A percentile compares a stretch with the other conserved stretches of the same genome.
Conservation (phyloP, 208 protist species). For the Wallacemonas sp. region DNA sequence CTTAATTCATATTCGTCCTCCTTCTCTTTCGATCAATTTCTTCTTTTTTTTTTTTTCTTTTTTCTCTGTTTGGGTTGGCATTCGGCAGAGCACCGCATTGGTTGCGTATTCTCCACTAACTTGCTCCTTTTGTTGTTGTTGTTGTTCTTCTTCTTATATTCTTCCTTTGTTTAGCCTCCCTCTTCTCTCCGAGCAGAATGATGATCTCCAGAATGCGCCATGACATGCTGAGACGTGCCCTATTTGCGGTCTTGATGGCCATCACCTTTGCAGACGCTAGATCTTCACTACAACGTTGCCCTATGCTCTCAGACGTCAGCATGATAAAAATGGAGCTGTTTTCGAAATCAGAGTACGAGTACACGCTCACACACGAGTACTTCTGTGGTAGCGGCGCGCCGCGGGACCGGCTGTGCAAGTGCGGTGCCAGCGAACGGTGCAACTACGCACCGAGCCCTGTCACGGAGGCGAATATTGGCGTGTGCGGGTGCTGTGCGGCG, state of each 20-base stretch:
- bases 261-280: not conserved
- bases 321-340: slow-evolving; percentile 21
- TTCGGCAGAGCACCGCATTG: not conserved
- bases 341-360: not conserved
- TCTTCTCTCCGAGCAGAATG: slow-evolving; percentile 5
- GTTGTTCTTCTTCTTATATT: slow-evolving; percentile 5
- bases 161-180: not conserved
- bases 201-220: no score
- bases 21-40: slow-evolving; percentile 8
- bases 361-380: slow-evolving; percentile 23
- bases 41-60: slow-evolving; percentile 22
- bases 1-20: no score
- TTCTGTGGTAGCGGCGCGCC: slow-evolving; percentile 24
- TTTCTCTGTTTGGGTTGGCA: slow-evolving; percentile 4
- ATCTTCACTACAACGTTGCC: slow-evolving; percentile 8
- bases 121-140: slow-evolving; percentile 9
- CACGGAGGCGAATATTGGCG: slow-evolving; percentile 51
- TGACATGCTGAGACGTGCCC: no score
- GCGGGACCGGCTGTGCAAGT: slow-evolving; percentile 28
- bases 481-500: slow-evolving; percentile 53
- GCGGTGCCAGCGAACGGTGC: slow-evolving; percentile 22
- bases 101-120: not conserved
- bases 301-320: slow-evolving; percentile 12
- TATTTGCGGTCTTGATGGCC: no score
- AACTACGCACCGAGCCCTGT: slow-evolving; percentile 22